phyloP scores from a whole-genome alignment of 306 rosid species.

The Ochetophila trinervis region DNA sequence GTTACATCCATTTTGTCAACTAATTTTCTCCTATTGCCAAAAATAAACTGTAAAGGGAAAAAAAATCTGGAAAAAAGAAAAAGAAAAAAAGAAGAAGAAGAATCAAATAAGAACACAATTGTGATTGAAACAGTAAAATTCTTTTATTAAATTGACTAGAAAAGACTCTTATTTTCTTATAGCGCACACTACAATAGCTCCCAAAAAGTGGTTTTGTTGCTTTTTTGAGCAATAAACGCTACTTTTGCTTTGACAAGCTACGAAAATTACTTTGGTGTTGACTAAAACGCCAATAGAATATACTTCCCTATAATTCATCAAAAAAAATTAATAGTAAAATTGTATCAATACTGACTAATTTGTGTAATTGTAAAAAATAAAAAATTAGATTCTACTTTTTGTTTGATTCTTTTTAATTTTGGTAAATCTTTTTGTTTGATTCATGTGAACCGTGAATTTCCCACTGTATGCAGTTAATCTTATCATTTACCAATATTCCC shows the following conservation, averaged over 20 bases:
- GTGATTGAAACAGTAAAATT: too few relatives aligned
- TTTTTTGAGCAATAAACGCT: constrained; percentile 16
- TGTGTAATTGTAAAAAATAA: not conserved
- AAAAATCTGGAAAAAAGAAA: too few relatives aligned
- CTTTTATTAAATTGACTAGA: not conserved
- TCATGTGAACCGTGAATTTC: constrained; percentile 24
- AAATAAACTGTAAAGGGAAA: too few relatives aligned
- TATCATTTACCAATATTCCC: constrained; percentile 27
- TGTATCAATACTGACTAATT: not conserved
- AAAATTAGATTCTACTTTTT: constrained; percentile 7
- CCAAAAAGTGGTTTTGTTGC: constrained; percentile 5
- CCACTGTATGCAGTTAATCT: constrained; percentile 26
- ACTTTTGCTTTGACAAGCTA: constrained; percentile 14
- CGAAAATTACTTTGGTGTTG: constrained; percentile 15
- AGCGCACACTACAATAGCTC: not conserved
- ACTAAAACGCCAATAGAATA: constrained; percentile 8
- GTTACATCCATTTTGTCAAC: too few relatives aligned
- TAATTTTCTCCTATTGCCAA: too few relatives aligned
- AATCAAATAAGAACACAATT: too few relatives aligned
- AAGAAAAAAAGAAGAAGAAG: too few relatives aligned
- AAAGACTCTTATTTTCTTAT: not conserved
- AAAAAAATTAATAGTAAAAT: not conserved
- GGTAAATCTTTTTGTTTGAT: constrained; percentile 12
- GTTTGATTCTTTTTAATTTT: too few relatives aligned
- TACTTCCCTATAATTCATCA: not conserved